Conservation (phyloP, 2,329 filamentous ascomycete species). For the Phialemoniopsis sp. region DNA sequence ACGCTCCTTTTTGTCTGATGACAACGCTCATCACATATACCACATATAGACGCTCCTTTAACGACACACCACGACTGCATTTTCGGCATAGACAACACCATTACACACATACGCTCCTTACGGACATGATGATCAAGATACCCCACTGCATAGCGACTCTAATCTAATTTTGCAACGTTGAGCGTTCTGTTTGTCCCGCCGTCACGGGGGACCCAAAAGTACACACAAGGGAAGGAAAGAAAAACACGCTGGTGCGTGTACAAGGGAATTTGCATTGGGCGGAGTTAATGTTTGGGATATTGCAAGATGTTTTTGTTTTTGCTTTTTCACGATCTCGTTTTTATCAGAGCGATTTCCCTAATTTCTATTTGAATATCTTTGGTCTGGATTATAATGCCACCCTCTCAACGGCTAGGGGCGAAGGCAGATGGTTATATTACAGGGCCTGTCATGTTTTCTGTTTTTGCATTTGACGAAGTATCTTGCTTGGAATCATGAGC, state of each 20-base stretch:
- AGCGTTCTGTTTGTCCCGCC: constrained; percentile 3
- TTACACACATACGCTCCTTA: constrained; percentile 36
- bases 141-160: constrained; percentile 55
- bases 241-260: too few relatives aligned
- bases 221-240: constrained; percentile 3
- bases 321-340: background rate
- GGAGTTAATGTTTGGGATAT: constrained; percentile 5
- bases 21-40: constrained; percentile 19
- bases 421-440: too few relatives aligned
- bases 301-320: background rate
- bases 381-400: too few relatives aligned
- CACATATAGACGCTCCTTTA: constrained; percentile 25
- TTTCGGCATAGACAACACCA: constrained; percentile 23
- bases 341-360: too few relatives aligned
- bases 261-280: constrained; percentile 5
- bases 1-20: constrained; percentile 32
- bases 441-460: too few relatives aligned
- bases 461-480: too few relatives aligned
- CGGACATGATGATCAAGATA: constrained; percentile 34
- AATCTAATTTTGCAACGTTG: constrained; percentile 16
- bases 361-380: too few relatives aligned
- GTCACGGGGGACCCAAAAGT: background rate
- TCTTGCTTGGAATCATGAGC: too few relatives aligned
- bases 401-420: too few relatives aligned
- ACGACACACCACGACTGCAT: constrained; percentile 25